These are phyloP conservation scores for Penicillium sp. DNA, from an alignment of 2,329 filamentous ascomycete species.

Conservation along the genomic window DNA sequence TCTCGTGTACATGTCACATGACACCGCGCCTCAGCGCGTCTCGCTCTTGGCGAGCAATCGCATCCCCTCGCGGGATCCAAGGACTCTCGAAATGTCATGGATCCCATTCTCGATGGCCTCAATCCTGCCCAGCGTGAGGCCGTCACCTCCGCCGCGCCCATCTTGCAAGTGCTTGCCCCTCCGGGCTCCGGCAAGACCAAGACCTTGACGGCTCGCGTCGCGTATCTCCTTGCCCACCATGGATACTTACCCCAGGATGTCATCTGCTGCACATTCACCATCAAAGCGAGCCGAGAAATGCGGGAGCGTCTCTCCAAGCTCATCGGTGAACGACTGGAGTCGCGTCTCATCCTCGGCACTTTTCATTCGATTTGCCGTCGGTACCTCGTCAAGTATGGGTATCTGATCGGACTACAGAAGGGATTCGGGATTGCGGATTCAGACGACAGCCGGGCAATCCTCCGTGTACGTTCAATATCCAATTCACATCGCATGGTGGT, in stretches of 20 bases:
- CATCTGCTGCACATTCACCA: constrained; percentile 93
- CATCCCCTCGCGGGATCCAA: not conserved
- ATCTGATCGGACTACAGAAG: constrained; percentile 73
- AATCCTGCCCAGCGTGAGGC: constrained; percentile 64
- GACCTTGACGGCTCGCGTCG: constrained; percentile 86
- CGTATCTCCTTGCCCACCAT: constrained; percentile 73
- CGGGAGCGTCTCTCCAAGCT: constrained; percentile 76
- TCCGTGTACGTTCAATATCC: constrained; percentile 50
- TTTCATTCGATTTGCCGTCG: constrained; percentile 90
- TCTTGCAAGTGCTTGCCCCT: constrained; percentile 61
- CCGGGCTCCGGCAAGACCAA: constrained; percentile 86
- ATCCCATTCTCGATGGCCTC: constrained; percentile 58
- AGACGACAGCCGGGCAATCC: constrained; percentile 72
- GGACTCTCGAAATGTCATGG: constrained; percentile 42
- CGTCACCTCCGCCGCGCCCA: constrained; percentile 60
- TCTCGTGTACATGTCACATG: constrained; percentile 33
- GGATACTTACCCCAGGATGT: constrained; percentile 79
- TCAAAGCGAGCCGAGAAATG: constrained; percentile 94
- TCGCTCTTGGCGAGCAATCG: constrained; percentile 8
- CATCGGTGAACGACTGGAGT: constrained; percentile 74
- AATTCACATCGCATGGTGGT: not conserved
- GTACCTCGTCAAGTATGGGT: constrained; percentile 80
- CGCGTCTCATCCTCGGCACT: constrained; percentile 79
- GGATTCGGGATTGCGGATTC: constrained; percentile 91
- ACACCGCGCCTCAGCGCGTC: constrained; percentile 28